Percentiles rank a stretch among this genome's conserved stretches.
phyloP scores from a whole-genome alignment of 257 asterid species.

The Primulina eburnea region DNA sequence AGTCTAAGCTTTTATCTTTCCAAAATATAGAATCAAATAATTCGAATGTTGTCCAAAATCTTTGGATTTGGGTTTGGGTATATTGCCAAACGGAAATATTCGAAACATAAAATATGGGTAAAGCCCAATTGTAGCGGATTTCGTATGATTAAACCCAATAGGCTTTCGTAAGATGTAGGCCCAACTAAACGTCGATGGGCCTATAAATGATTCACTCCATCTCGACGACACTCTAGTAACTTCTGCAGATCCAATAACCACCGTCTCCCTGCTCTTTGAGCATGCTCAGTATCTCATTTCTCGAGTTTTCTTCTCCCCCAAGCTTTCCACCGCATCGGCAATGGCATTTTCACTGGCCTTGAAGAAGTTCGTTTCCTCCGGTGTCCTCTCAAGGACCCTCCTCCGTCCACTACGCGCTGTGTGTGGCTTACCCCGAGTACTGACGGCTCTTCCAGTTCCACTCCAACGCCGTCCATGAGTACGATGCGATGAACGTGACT shows the following conservation, averaged over 20 bases:
- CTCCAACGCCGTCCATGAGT: conserved; percentile 41
- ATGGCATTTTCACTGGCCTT: conserved; percentile 47
- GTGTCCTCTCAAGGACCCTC: conserved; percentile 28
- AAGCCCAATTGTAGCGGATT: no score
- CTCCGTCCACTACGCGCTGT: conserved; percentile 23
- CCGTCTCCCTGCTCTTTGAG: not conserved
- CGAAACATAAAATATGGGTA: no score
- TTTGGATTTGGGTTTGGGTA: no score
- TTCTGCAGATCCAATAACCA: not conserved
- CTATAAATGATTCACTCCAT: not conserved
- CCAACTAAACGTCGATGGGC: no score
- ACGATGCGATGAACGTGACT: conserved; percentile 45
- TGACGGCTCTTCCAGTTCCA: conserved; percentile 39
- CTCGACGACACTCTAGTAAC: not conserved
- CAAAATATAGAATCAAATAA: no score
- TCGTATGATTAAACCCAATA: no score
- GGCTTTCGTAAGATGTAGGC: no score
- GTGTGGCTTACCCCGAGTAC: conserved; percentile 24
- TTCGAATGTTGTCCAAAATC: no score
- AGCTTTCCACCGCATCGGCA: not conserved
- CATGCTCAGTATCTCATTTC: not conserved
- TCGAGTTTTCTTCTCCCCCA: not conserved
- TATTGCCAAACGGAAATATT: no score
- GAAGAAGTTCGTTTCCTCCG: conserved; percentile 34
- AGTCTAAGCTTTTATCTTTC: no score